Percentiles rank a stretch among this genome's conserved stretches.
Evolutionary conservation across 2,329 filamentous ascomycete species (phyloP).

Genomic region (Fusarium continuum): DNA sequence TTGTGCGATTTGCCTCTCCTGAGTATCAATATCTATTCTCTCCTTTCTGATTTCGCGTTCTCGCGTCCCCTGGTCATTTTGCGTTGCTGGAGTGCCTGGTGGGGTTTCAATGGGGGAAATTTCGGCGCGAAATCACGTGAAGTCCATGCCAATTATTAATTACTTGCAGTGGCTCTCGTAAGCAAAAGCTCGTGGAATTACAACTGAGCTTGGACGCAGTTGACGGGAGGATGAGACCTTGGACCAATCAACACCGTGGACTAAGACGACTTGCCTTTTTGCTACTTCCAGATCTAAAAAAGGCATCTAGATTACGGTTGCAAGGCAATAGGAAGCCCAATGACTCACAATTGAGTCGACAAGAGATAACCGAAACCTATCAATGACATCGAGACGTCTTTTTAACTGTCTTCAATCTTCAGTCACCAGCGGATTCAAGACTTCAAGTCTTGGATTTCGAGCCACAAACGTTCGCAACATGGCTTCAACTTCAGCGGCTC

Average conservation of each 20-base stretch:
- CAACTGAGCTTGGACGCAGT: conserved; percentile 26
- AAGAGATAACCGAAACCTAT: conserved; percentile 9
- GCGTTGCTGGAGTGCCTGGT: conserved; percentile 29
- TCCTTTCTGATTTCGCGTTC: conserved; percentile 26
- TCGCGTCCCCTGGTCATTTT: conserved; percentile 28
- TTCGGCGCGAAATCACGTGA: conserved; percentile 41
- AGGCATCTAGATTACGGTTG: conserved; percentile 11
- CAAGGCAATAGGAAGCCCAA: conserved; percentile 19
- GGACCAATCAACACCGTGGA: conserved; percentile 33
- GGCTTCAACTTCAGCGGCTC: conserved; percentile 40
- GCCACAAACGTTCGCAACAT: conserved; percentile 36
- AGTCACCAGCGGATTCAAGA: conserved; percentile 4
- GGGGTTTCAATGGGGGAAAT: conserved; percentile 28
- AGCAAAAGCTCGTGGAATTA: conserved; percentile 17
- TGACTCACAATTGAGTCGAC: conserved; percentile 22
- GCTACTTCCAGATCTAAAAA: neutral
- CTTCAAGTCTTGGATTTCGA: conserved; percentile 3
- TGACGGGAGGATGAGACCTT: conserved; percentile 37
- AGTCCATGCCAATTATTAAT: conserved; percentile 39
- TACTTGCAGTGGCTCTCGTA: conserved; percentile 26
- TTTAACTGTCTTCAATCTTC: conserved; percentile 19
- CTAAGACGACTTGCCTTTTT: neutral
- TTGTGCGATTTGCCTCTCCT: neutral
- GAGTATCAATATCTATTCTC: neutral
- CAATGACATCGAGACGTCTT: conserved; percentile 39